Base-by-base conservation (phyloP, 202 grass and related monocot species). In the Cymbopogon flexuosus region DNA sequence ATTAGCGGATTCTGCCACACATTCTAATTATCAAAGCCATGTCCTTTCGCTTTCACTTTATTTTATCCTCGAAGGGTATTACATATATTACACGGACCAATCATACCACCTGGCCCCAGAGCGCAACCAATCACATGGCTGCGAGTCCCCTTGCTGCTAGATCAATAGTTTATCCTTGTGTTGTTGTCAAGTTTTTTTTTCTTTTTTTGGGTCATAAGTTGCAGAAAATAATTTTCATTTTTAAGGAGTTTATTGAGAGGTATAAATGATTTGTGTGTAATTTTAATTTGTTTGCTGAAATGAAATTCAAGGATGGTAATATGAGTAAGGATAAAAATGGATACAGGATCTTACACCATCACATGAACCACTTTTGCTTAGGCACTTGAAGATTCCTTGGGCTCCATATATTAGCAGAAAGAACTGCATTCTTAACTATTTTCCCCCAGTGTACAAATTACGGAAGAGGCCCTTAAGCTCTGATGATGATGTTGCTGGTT, bases 91-190 rank as follows among this genome's bases (percentile, higher is more conserved):
- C 83, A 85, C 67, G 87, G 72, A 33, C 87, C 87, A 81, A 89
- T 85, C 87, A 89, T 85, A 89, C 57, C 87, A 22, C 31, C 47
- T 15, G 83, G 31, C 47, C 65, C 67, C 78, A 85, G 81, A 85
- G 83, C 27, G 52, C 74, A 68, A 68, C 78, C 87, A 82, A 85
- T 82, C 87, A 85, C 87, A 85, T 78, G 83, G 87, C 51, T 58
- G 42, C 35, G 23, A 46, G 72, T 57, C 76, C 60, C 30, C 37
- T 63, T 29, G 69, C 70, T 84, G 69, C 76, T 84, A 75, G 52
- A 72, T 22, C 58, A 85, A 81, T 85, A 72, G 76, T 88, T 71
- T 81, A 84, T 81, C 71, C 77, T 81, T 66, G 56, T 81, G 71
- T 40, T 82, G 65, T 37, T 65, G 56, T 78, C 65, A 27, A 27